Evolutionary conservation across 495 filamentous ascomycete genomes (phyloP), one percentile per base, ranked within the genome.

Genomic region (Trichoderma reesei): DNA sequence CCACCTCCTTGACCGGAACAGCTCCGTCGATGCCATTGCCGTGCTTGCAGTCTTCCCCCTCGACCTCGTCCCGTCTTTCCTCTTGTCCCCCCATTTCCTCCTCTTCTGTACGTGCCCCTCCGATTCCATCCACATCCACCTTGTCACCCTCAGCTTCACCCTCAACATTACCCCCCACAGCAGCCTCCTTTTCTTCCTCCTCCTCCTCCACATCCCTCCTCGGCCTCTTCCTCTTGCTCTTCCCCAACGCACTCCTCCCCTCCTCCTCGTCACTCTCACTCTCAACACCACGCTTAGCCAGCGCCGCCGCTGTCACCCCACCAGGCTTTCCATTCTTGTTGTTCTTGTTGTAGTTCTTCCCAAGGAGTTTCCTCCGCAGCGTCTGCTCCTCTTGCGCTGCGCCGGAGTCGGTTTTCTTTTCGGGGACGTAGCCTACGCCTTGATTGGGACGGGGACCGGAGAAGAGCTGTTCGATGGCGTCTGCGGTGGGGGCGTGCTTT

Each of bases 201-300:
- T 67, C 66, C 14, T 42, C 66, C 20, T n/a, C 68, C 13, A 61
- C 51, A 16, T 11, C 36, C 31, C 31, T 65, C 42, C 7, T 60
- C n/a, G 51, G 7, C 60, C 37, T 65, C 48, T 34, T 54, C 36
- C 34, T 65, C 63, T 61, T 64, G n/a, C n/a, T n/a, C n/a, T n/a
- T n/a, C 54, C 85, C 81, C 44, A 84, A 68, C 59, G 80, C 79
- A 33, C 82, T 78, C 64, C 86, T 74, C n/a, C 86, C 85, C 62
- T 80, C 76, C 31, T 88, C 85, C 36, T 88, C 85, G 48, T 86
- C 85, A 61, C 82, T 79, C 31, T 44, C 41, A 54, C 75, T 80
- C 8, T 79, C 78, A 5, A 74, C 78, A 2, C 72, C 66, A 11
- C 31, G 41, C 68, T 37, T 67, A 65, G 59, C 67, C 44, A 36